Conservation (phyloP, 352 stramenopile genomes). For the Globisporangium okanoganense region DNA sequence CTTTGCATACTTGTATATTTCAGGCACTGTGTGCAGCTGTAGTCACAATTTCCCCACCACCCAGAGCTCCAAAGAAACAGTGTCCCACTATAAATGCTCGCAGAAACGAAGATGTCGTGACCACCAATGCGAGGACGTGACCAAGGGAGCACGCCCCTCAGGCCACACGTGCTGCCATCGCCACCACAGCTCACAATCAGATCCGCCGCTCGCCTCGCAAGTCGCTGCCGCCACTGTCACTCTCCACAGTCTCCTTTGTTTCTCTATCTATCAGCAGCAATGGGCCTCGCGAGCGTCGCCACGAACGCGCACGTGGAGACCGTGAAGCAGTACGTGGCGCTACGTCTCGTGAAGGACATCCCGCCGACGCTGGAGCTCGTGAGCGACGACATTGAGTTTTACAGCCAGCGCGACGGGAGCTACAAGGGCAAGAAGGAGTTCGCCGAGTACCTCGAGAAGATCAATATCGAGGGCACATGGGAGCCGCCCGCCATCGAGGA, state of each 20-base stretch:
- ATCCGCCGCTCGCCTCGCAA: slow-evolving; percentile 5
- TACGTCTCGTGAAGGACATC: slow-evolving; percentile 35
- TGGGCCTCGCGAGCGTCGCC: slow-evolving; percentile 27
- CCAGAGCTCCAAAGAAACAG: too few relatives aligned
- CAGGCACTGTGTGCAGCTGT: too few relatives aligned
- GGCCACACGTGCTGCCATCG: too few relatives aligned
- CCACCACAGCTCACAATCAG: slow-evolving; percentile 4
- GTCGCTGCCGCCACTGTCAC: too few relatives aligned
- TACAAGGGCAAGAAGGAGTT: slow-evolving; percentile 45
- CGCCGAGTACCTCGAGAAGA: slow-evolving; percentile 43
- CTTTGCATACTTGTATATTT: too few relatives aligned
- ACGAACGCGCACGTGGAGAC: slow-evolving; percentile 38
- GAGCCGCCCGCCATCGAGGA: slow-evolving; percentile 35
- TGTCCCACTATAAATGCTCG: too few relatives aligned
- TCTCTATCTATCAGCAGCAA: neutral
- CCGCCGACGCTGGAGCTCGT: slow-evolving; percentile 42
- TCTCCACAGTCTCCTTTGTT: too few relatives aligned
- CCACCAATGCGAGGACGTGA: too few relatives aligned
- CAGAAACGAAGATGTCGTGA: too few relatives aligned
- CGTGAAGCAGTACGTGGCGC: slow-evolving; percentile 36
- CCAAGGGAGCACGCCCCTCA: too few relatives aligned
- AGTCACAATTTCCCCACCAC: too few relatives aligned
- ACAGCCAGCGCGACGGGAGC: slow-evolving; percentile 43
- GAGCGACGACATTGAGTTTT: slow-evolving; percentile 51
- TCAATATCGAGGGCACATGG: slow-evolving; percentile 45